Evolutionary conservation across 352 stramenopile genomes (phyloP).

Genomic region (Pythium pyrilobum): DNA sequence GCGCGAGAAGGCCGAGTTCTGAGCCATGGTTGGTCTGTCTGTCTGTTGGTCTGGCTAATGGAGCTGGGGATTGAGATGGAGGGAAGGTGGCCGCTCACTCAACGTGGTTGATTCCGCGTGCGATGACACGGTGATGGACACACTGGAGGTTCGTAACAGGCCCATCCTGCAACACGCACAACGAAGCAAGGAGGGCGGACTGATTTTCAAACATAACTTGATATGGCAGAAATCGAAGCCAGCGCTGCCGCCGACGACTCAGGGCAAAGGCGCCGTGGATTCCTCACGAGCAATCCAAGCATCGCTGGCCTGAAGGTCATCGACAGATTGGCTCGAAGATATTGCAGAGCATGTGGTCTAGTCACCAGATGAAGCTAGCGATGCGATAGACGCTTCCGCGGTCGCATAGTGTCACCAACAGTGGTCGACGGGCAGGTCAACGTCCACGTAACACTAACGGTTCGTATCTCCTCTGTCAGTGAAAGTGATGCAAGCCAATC

Average conservation of each 20-base stretch:
- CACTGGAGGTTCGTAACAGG: conserved; percentile 16
- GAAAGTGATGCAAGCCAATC: conserved; percentile 27
- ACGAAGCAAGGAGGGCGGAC: background rate
- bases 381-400: too few species aligned
- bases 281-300: too few species aligned
- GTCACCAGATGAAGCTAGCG: too few species aligned
- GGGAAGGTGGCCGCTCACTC: background rate
- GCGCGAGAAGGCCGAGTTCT: conserved; percentile 31
- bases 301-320: too few species aligned
- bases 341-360: too few species aligned
- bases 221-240: background rate
- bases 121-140: conserved; percentile 21
- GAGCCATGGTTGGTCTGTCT: conserved; percentile 32
- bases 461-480: conserved; percentile 3
- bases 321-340: too few species aligned
- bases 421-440: background rate
- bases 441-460: conserved; percentile 9
- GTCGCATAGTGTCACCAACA: background rate
- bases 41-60: background rate
- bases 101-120: conserved; percentile 1
- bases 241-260: too few species aligned
- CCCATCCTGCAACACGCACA: background rate
- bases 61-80: background rate
- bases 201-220: conserved; percentile 11
- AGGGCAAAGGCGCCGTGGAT: too few species aligned